Evolutionary conservation across 2,329 filamentous ascomycete species (phyloP), one percentile per base, ranked within the genome.

Genomic region (Monosporascus sp.): DNA sequence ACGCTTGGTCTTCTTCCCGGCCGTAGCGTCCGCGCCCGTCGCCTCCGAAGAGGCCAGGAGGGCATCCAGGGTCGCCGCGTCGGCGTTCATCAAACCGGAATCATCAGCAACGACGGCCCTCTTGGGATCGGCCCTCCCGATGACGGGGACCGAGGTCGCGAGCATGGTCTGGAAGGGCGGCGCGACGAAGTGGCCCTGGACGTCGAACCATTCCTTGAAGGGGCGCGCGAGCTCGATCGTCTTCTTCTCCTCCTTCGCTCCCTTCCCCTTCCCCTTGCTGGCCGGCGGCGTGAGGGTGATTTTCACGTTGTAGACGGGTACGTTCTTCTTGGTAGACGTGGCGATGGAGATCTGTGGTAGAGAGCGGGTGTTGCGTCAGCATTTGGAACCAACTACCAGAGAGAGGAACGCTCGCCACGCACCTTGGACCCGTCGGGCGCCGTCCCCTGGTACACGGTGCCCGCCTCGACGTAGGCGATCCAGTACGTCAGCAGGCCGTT

Each of bases 401-500:
- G 31, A 34, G 5, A 11, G 31, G 31, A 34, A 14, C 31, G 31
- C 11, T 34, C 31, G 31, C 31, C 31, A 34, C 60, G 39, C 49
- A 67, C 66, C 56, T 64, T 68, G 1, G 64, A 57, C 17, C 89
- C 89, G 15, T 83, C 80, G 14, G 83, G 83, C 1, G 78, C 70
- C 0, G 72, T 75, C 52, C 93, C 94, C 51, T 87, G 81, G 68
- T 97, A 99, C 9, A 97, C 81, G 36, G 84, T 81, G 0, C 89
- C 87, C 60, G 85, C 86, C 76, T 99, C 94, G 24, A 94, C 86
- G 24, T 80, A 79, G 79, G 84, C 88, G 54, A 95, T 83, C 94
- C 94, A 99, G 63, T 84, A 58, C 38, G 89, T 92, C 62, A 97
- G 80, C 2, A 80, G 76, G 31, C 81, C 79, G 68, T 97, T 97